phyloP scores from a whole-genome alignment of 306 rosid genomes.

The Prunus davidiana region DNA sequence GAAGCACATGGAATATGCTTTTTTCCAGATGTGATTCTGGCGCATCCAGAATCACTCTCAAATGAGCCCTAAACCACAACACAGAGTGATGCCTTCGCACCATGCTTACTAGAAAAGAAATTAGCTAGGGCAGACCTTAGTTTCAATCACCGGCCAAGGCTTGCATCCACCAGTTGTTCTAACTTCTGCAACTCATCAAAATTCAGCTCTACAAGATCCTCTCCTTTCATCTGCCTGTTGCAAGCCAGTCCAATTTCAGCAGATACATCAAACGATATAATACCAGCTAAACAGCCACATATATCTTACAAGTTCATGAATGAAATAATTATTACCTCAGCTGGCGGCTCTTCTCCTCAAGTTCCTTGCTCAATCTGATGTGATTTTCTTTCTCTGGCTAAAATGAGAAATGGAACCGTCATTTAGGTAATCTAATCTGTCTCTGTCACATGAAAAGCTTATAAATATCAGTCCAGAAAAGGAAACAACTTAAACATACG shows the following conservation, averaged over 20 bases:
- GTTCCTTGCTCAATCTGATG: background rate
- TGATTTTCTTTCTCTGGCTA: background rate
- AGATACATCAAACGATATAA: background rate
- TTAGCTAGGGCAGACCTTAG: constrained; percentile 26
- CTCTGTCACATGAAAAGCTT: background rate
- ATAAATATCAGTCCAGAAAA: background rate
- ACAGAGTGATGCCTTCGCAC: too few species aligned
- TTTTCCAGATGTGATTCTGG: too few species aligned
- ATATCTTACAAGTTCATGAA: background rate
- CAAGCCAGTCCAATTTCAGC: background rate
- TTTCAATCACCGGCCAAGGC: constrained; percentile 30
- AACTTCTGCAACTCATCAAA: constrained; percentile 28
- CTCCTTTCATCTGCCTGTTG: constrained; percentile 35
- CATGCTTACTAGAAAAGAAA: background rate
- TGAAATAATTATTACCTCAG: background rate
- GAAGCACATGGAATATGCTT: too few species aligned
- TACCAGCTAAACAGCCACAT: background rate
- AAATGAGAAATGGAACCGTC: background rate
- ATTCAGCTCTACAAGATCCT: constrained; percentile 35
- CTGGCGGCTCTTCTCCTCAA: background rate
- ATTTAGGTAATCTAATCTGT: background rate
- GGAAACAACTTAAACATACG: background rate
- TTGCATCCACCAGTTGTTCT: constrained; percentile 28
- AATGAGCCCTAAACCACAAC: too few species aligned
- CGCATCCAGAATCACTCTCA: too few species aligned